phyloP scores from a whole-genome alignment of 1,284 basidiomycete species.

The Puccinia novopanici region DNA sequence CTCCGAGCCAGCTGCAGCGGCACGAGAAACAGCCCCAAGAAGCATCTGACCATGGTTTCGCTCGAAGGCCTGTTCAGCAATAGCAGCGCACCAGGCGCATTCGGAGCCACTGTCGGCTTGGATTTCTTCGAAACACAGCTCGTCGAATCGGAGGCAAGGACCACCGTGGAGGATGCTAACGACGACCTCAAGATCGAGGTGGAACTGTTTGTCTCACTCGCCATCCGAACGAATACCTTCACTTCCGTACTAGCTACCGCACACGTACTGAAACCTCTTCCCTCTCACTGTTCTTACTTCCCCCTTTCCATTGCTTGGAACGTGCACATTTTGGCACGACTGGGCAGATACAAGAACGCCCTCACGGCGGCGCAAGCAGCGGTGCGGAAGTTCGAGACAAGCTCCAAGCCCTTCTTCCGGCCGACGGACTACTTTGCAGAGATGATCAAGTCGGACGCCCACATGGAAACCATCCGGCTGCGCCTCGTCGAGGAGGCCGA shows the following conservation, averaged over 20 bases:
- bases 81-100: background rate
- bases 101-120: conserved; percentile 14
- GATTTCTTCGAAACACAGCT: conserved; percentile 50
- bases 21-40: background rate
- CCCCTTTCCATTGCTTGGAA: background rate
- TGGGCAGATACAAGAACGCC: conserved; percentile 86
- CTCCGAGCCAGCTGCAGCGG: background rate
- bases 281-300: background rate
- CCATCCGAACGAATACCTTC: background rate
- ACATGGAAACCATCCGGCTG: conserved; percentile 96
- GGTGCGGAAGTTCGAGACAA: conserved; percentile 68
- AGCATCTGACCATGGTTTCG: background rate
- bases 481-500: conserved; percentile 77
- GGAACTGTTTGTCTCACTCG: conserved; percentile 38
- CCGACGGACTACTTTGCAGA: conserved; percentile 96
- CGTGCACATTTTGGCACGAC: no score
- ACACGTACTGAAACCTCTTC: no score
- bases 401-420: conserved; percentile 78
- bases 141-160: conserved; percentile 29
- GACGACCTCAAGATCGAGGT: conserved; percentile 48
- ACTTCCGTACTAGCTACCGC: no score
- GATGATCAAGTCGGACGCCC: conserved; percentile 96
- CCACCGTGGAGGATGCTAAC: conserved; percentile 33
- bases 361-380: conserved; percentile 77
- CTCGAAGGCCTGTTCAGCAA: conserved; percentile 13